Conservation (phyloP, 768 basidiomycete species). For the Kwoniella dejecticola region DNA sequence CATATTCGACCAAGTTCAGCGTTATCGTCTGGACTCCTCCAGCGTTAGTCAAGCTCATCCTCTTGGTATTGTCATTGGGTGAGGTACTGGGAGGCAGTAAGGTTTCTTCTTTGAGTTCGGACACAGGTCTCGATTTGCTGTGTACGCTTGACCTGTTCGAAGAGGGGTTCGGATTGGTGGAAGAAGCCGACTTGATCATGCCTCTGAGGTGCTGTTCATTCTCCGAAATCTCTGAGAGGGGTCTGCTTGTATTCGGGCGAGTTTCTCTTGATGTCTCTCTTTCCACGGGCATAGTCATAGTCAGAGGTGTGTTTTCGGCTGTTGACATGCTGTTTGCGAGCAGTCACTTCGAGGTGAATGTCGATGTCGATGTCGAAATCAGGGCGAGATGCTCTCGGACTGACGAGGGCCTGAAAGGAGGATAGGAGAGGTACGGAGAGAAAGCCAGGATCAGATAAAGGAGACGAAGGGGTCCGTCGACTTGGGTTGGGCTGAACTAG, state of each 20-base stretch:
- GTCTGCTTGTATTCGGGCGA: slow-evolving; percentile 25
- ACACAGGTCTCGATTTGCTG: neutral
- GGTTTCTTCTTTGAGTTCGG: slow-evolving; percentile 2
- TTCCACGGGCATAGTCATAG: too few species aligned
- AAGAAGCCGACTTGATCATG: neutral
- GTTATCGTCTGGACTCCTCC: slow-evolving; percentile 41
- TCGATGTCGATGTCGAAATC: neutral
- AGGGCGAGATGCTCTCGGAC: neutral
- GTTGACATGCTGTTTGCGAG: neutral
- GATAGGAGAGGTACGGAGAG: neutral
- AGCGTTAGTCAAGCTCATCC: slow-evolving; percentile 9
- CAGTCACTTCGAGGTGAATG: neutral
- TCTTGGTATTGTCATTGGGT: neutral
- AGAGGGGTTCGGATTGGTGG: slow-evolving; percentile 4
- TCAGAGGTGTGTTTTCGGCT: too few species aligned
- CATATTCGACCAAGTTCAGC: slow-evolving; percentile 46
- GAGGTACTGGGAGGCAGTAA: neutral
- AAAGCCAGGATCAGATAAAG: neutral
- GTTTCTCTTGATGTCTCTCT: too few species aligned
- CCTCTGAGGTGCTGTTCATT: slow-evolving; percentile 31
- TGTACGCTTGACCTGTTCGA: slow-evolving; percentile 29
- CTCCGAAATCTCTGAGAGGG: slow-evolving; percentile 45
- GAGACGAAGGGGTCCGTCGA: too few species aligned
- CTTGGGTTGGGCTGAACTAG: too few species aligned
- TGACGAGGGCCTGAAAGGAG: neutral